Base-by-base conservation (phyloP, 2,329 filamentous ascomycete species). In the Amesomyces nigricolor region DNA sequence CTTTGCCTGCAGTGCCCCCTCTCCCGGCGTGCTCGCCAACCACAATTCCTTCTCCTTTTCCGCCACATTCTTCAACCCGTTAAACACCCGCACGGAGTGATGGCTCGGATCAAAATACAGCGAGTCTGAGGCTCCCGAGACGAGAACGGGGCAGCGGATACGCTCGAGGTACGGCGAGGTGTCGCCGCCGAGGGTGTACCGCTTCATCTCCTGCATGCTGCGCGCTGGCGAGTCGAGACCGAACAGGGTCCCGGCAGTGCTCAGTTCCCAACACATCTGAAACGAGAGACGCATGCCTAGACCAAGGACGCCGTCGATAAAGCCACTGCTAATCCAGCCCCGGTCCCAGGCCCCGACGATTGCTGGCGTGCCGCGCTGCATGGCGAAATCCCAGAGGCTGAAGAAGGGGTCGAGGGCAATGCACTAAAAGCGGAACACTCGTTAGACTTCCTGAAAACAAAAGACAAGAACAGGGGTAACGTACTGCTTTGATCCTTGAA, bases 321-420 rank as follows among this genome's bases (percentile, higher is more conserved):
- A 29, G 17, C 58, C 51, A 56, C 68, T 65, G 22, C 53, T 56
- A 22, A 71, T 53, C 61, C 64, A 68, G 40, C 67, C 67, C 35
- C 51, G 61, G 22, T 53, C 48, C 62, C 63, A 70, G 13, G 54
- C 47, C 14, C 61, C 60, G 53, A 66, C 54, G 45, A 66, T 66
- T 9, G 47, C 53, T 5, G 49, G 35, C 13, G 68, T 62, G 44
- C 68, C 60, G 26, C 61, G 65, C 47, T 51, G 50, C 40, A 46
- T 50, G 38, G 57, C 57, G 14, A 62, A 51, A 22, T 68, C 66
- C 54, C 61, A 70, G 56, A 74, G 56, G 58, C 65, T 64, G 63
- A 70, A 73, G 45, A 71, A 66, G 1, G 62, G 60, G 50, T 75
- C 73, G 16, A 72, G 62, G 5, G 68, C 60, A 4, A 78, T 63